Conservation (phyloP, 331 rosid species). For the Saraca asoca region DNA sequence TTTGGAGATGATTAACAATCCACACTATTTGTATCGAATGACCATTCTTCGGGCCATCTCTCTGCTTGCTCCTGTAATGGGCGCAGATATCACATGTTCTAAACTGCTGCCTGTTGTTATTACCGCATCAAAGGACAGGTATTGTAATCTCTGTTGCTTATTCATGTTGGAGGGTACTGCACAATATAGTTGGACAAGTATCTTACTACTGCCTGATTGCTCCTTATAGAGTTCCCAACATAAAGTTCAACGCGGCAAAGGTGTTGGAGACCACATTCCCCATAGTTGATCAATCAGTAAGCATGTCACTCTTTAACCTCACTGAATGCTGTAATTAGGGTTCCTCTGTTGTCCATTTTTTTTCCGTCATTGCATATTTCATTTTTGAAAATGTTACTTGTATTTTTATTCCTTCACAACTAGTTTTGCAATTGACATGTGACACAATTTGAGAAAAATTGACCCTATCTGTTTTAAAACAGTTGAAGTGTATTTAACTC, state of each 20-base stretch:
- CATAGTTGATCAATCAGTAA: constrained; percentile 88
- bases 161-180: constrained; percentile 7
- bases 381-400: no score
- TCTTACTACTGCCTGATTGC: constrained; percentile 33
- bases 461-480: no score
- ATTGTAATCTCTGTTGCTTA: constrained; percentile 16
- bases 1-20: constrained; percentile 82
- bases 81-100: constrained; percentile 84
- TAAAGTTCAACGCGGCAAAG: constrained; percentile 92
- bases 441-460: no score
- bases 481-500: no score
- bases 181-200: constrained; percentile 22
- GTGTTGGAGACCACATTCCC: constrained; percentile 90
- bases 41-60: constrained; percentile 82
- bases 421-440: no score
- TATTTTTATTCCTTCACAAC: no score
- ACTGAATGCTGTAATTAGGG: neutral
- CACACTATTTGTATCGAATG: constrained; percentile 95
- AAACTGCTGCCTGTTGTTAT: constrained; percentile 73
- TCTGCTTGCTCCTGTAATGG: constrained; percentile 92
- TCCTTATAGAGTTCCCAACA: constrained; percentile 77
- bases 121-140: constrained; percentile 85
- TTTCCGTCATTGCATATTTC: no score
- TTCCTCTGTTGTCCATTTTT: neutral
- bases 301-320: constrained; percentile 31